Evolutionary conservation across 2,329 filamentous ascomycete genomes (phyloP), one percentile per base, ranked within the genome.

Genomic region (Fusarium poae): DNA sequence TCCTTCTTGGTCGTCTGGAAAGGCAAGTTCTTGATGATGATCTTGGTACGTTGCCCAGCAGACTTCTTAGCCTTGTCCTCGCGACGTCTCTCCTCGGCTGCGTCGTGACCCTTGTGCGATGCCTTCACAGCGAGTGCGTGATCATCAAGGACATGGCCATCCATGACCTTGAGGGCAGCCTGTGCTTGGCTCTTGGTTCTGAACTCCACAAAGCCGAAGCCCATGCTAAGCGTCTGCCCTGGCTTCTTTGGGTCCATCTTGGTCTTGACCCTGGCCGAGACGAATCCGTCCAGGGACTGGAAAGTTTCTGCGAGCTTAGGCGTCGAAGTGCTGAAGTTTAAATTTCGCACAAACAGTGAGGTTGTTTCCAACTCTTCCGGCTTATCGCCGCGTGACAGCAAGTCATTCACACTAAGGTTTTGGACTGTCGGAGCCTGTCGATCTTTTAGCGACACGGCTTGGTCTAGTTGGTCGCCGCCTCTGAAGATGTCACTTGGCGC

Each of bases 21-120:
- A 21, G 96, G 95, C 80, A 99, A 83, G 83, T 99, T 99, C 85
- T 98, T 99, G 83, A 99, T 91, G 80, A 98, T 91, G 76, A 99
- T 91, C 86, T 98, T 98, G 48, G 94, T 97, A 71, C 89, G 88
- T 77, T 90, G 88, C 18, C 87, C 87, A 25, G 92, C 89, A 51
- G 88, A 82, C 80, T 95, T 97, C 85, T 94, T 97, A 51, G 91
- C 89, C 69, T 87, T 89, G 76, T 98, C 94, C 71, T 95, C 91
- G 71, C 91, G 91, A 68, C 91, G 89, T 70, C 92, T 88, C 80
- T 97, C 92, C 77, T 97, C 93, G 3, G 92, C 94, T 20, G 93
- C 93, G 81, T 98, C 94, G 60, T 90, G 85, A 21, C 92, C 93
- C 79, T 91, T 94, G 82, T 97, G 93, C 9, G 94, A 97, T 44